Percentiles rank a stretch among this genome's conserved stretches.
Conservation (phyloP, 768 basidiomycete species). For the Rossbeevera mucosa region DNA sequence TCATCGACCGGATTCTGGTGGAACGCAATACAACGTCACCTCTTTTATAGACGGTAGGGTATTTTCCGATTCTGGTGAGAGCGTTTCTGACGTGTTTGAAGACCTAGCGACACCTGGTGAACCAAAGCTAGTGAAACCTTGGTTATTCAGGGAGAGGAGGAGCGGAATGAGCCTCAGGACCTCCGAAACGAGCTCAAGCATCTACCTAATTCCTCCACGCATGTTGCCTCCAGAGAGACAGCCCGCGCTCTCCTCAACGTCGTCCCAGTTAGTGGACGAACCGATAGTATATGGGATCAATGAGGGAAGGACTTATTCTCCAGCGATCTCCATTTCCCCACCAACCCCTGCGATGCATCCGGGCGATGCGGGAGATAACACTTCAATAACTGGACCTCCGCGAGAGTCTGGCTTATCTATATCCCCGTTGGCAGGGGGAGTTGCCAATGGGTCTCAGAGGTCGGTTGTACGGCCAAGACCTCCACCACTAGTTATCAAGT, state of each 20-base stretch:
- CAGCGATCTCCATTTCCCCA: slow-evolving; percentile 21
- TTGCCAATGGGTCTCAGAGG: slow-evolving; percentile 14
- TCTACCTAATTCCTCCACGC: background rate
- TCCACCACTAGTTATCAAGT: slow-evolving; percentile 33
- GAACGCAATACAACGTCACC: slow-evolving; percentile 65
- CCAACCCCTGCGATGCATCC: slow-evolving; percentile 5
- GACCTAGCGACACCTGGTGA: slow-evolving; percentile 32
- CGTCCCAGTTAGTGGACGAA: background rate
- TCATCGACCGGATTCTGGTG: slow-evolving; percentile 38
- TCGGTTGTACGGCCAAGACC: slow-evolving; percentile 40
- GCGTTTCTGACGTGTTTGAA: slow-evolving; percentile 15
- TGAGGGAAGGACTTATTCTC: slow-evolving; percentile 10
- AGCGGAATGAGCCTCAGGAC: background rate
- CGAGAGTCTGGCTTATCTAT: slow-evolving; percentile 30
- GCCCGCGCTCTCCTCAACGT: background rate
- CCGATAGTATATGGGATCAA: background rate
- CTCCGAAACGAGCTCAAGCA: background rate
- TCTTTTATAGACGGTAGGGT: slow-evolving; percentile 59
- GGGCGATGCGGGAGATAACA: slow-evolving; percentile 20
- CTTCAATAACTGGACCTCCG: slow-evolving; percentile 23
- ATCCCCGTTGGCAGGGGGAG: slow-evolving; percentile 8
- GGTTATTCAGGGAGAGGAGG: slow-evolving; percentile 1
- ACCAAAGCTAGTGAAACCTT: slow-evolving; percentile 8
- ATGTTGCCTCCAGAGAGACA: background rate
- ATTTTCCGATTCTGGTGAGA: background rate